phyloP scores from a whole-genome alignment of 192 early-diverging fungal genomes.

The Powellomyces hirtus region DNA sequence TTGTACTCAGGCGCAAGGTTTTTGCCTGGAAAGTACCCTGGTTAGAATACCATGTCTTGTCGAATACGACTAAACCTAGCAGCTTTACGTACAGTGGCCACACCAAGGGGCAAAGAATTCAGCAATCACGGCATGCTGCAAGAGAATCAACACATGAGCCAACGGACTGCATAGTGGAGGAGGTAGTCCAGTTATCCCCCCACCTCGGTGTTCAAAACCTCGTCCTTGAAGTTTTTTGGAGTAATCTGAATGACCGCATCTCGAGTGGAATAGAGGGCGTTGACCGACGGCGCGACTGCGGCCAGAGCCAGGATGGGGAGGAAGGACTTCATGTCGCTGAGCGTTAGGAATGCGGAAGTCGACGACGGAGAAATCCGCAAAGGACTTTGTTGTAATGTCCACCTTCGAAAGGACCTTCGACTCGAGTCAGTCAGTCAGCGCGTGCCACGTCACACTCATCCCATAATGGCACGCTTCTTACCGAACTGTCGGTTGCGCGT shows the following conservation, averaged over 20 bases:
- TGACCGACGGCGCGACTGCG: background rate
- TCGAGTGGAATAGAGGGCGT: constrained; percentile 26
- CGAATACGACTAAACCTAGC: too few relatives aligned
- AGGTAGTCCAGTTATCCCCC: background rate
- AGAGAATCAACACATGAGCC: background rate
- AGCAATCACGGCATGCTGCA: constrained; percentile 74
- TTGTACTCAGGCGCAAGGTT: constrained; percentile 76
- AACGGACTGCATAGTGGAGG: too few relatives aligned
- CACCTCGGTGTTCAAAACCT: constrained; percentile 69
- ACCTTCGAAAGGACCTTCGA: too few relatives aligned
- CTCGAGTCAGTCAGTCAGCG: too few relatives aligned
- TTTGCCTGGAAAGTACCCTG: background rate
- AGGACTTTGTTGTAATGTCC: too few relatives aligned
- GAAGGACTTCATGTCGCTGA: too few relatives aligned
- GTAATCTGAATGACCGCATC: constrained; percentile 39
- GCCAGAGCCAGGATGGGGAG: background rate
- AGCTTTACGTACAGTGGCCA: constrained; percentile 84
- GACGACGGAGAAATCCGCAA: too few relatives aligned
- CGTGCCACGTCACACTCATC: too few relatives aligned
- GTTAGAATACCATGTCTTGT: too few relatives aligned
- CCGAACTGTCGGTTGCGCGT: too few relatives aligned
- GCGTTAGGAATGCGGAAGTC: too few relatives aligned
- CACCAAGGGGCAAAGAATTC: constrained; percentile 98
- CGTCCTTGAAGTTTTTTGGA: constrained; percentile 58
- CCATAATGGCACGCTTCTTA: too few relatives aligned